Evolutionary conservation across 2,329 filamentous ascomycete genomes (phyloP), one percentile per base, ranked within the genome.

Genomic region (Trichoderma pleuroti): DNA sequence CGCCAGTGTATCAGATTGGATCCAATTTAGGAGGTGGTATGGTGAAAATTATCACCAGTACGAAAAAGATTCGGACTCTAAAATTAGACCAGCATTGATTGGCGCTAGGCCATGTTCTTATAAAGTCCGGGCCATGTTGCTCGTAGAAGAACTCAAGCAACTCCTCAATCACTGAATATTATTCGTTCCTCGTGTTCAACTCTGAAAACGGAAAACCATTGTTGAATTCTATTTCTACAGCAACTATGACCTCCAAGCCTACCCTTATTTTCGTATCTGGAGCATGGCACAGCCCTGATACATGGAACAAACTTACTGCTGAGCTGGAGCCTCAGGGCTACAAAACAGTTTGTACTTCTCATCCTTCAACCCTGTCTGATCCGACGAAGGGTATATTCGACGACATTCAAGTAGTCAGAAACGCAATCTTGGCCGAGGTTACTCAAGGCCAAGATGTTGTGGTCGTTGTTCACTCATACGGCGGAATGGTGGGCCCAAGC

Each of bases 391-490:
- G 79, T 16, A 82, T 84, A 75, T 77, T 79, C 32, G 78, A 82
- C 68, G 83, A 86, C 67, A 73, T 86, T 46, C 77, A 82, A 6
- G 81, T 76, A 5, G 80, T 80, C 8, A 80, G 78, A 11, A 74
- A 77, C 2, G 77, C 77, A 0, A 82, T 85, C 12, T 52, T 72
- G 2, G 68, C 61, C 5, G 81, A 85, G 60, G 82, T 77, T 4
- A 70, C 62, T 1, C 71, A 77, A 9, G 82, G 82, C 2, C 77
- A 74, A 26, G 75, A 86, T 68, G 84, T 86, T 2, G 76, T 87
- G 4, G 77, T 87, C 6, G 74, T 85, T 4, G 81, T 79, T 1
- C 85, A 87, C 75, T 86, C 84, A 0, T 87, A 85, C 69, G 84
- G 84, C 34, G 84, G 84, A 26, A 78, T 82, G 54, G 81, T 85